Evolutionary conservation across 2,329 filamentous ascomycete species (phyloP).

Genomic region (Scorias spongiosa): DNA sequence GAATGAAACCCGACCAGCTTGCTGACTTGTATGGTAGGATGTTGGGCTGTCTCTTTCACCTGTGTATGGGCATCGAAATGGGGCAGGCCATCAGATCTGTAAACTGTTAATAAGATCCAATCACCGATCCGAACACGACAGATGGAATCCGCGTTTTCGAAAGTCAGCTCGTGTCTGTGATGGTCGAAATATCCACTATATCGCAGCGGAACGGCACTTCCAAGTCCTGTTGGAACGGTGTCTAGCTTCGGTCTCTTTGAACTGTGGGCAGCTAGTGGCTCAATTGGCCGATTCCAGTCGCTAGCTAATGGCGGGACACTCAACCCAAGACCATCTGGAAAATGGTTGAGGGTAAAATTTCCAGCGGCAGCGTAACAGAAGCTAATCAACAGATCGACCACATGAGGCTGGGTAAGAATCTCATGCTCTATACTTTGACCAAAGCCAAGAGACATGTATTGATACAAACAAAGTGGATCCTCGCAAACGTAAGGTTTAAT

Average conservation of each 20-base stretch:
- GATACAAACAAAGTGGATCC: slow-evolving; percentile 61
- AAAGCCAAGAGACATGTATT: slow-evolving; percentile 76
- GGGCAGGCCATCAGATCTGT: slow-evolving; percentile 1
- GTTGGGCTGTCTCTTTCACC: slow-evolving; percentile 30
- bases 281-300: no score
- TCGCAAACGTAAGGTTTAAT: slow-evolving; percentile 65
- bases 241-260: no score
- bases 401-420: slow-evolving; percentile 60
- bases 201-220: no score
- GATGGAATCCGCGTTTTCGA: slow-evolving; percentile 3
- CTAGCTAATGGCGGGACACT: slow-evolving; percentile 27
- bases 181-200: no score
- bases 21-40: slow-evolving; percentile 27
- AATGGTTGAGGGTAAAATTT: slow-evolving; percentile 30
- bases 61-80: slow-evolving; percentile 31
- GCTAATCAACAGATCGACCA: slow-evolving; percentile 71
- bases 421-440: slow-evolving; percentile 77
- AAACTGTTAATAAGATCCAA: slow-evolving; percentile 32
- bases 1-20: slow-evolving; percentile 5
- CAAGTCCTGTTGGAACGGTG: no score
- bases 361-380: slow-evolving; percentile 56
- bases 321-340: slow-evolving; percentile 42
- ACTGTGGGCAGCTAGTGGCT: no score
- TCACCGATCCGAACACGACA: slow-evolving; percentile 32
- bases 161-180: slow-evolving; percentile 9